Percentiles rank a stretch among this genome's conserved stretches.
phyloP scores from a whole-genome alignment of 352 stramenopile species.

The Aphanomyces cochlioides region DNA sequence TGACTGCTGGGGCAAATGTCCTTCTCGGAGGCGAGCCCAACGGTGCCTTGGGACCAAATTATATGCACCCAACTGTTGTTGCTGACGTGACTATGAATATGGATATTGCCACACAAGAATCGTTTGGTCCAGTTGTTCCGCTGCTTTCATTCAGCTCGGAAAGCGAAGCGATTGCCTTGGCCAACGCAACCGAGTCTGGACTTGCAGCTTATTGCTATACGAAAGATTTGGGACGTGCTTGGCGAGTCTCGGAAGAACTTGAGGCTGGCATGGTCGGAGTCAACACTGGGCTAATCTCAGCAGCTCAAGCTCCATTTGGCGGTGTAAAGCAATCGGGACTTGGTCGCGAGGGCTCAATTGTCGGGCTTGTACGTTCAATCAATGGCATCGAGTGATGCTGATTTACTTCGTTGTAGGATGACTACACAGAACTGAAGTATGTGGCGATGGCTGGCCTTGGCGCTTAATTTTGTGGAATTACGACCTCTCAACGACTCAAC shows the following conservation, averaged over 20 bases:
- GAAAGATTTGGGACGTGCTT: conserved; percentile 82
- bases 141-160: conserved; percentile 93
- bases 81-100: conserved; percentile 80
- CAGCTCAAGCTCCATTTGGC: conserved; percentile 84
- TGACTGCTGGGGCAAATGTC: conserved; percentile 87
- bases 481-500: neutral
- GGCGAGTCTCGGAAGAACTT: conserved; percentile 80
- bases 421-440: conserved; percentile 98
- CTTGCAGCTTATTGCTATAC: conserved; percentile 96
- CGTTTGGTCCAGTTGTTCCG: conserved; percentile 94
- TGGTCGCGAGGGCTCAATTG: conserved; percentile 83
- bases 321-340: conserved; percentile 87
- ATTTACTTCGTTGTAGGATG: conserved; percentile 43
- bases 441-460: conserved; percentile 68
- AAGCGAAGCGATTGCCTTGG: conserved; percentile 92
- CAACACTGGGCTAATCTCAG: conserved; percentile 89
- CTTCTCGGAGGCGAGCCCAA: conserved; percentile 78
- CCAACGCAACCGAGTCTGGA: conserved; percentile 91
- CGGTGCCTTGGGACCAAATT: conserved; percentile 68
- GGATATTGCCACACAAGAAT: conserved; percentile 89
- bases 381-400: neutral
- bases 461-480: conserved; percentile 37
- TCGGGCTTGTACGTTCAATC: conserved; percentile 70
- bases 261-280: conserved; percentile 94
- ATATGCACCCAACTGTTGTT: conserved; percentile 94